Evolutionary conservation across 768 basidiomycete genomes (phyloP), one percentile per base, ranked within the genome.

Genomic region (Hemileccinum rubropunctum): DNA sequence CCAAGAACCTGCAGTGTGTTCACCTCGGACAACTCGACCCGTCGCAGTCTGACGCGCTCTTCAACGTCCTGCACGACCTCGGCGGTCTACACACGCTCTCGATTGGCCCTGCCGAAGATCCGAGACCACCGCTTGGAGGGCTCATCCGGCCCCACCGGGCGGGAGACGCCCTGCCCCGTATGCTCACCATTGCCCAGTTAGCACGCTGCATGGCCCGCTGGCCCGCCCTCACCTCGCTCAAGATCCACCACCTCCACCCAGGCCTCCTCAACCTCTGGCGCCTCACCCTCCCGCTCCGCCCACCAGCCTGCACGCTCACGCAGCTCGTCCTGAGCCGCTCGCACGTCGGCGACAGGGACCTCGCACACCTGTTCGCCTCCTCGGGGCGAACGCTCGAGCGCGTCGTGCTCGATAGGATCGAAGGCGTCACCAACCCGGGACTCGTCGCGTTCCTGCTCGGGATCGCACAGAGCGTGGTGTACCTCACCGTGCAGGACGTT

Each of bases 351-450:
- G 61, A 62, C 45, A 49, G 50, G 39, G 60, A 62, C 41, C 60
- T 62, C 37, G 30, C 15, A 14, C 42, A 56, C 26, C 47, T 62
- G 0, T 57, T 57, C 11, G 21, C 35, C 21, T 47, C 57, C 11
- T 52, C 60, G 1, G 47, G 47, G 1, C 36, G 8, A 1, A 44
- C 58, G 39, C 61, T 62, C 42, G 61, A 62, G 40, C 48, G 44
- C 4, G 61, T 63, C 8, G 49, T 45, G 35, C 34, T 62, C 1
- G 57, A 62, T 4, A 17, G 39, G 13, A 34, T 62, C 48, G 41
- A 50, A 11, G 61, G 61, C 10, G 6, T 63, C 33, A 63, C 61
- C 39, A 60, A 60, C 37, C 10, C 42, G 2, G 58, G 61, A 4
- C 52, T 62, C 15, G 32, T 2, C 17, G 33, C 51, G 20, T 63